These are phyloP conservation scores for Antarctomyces pellizariae DNA, from an alignment of 495 filamentous ascomycete species.

Conservation along the genomic window DNA sequence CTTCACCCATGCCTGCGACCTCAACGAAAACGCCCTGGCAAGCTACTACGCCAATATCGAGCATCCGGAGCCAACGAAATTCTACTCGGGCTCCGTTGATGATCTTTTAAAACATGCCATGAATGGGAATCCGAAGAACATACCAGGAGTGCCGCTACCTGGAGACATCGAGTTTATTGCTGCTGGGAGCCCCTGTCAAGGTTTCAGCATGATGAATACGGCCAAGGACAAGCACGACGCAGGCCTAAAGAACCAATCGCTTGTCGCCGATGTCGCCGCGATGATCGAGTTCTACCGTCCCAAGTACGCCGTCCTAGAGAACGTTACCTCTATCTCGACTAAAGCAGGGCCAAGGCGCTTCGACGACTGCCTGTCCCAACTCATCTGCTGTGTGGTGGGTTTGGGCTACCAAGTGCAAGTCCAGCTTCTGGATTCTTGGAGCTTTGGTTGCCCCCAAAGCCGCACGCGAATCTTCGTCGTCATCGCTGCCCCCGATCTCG, in stretches of 20 bases:
- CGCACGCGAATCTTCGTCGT: conserved; percentile 40
- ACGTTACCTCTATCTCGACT: conserved; percentile 37
- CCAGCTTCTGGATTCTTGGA: conserved; percentile 43
- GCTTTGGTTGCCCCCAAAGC: conserved; percentile 34
- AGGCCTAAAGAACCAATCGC: conserved; percentile 36
- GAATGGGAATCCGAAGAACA: conserved; percentile 18
- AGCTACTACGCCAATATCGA: conserved; percentile 39
- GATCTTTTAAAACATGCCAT: conserved; percentile 35
- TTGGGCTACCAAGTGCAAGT: conserved; percentile 49
- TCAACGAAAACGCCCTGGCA: conserved; percentile 34
- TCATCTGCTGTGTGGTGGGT: conserved; percentile 43
- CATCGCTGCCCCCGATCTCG: conserved; percentile 36
- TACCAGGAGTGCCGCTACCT: conserved; percentile 21
- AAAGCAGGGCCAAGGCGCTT: conserved; percentile 13
- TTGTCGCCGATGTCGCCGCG: conserved; percentile 48
- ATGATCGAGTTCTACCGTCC: conserved; percentile 53
- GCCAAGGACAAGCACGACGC: conserved; percentile 20
- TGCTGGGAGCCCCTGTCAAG: conserved; percentile 52
- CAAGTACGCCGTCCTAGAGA: conserved; percentile 48
- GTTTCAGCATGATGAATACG: conserved; percentile 37
- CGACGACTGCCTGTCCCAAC: conserved; percentile 39
- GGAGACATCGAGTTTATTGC: conserved; percentile 44
- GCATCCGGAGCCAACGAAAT: conserved; percentile 13
- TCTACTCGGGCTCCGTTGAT: conserved; percentile 46
- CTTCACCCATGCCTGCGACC: conserved; percentile 41